These are phyloP conservation scores for Dryas drummondii DNA, from an alignment of 306 rosid genomes.

Conservation along the genomic window DNA sequence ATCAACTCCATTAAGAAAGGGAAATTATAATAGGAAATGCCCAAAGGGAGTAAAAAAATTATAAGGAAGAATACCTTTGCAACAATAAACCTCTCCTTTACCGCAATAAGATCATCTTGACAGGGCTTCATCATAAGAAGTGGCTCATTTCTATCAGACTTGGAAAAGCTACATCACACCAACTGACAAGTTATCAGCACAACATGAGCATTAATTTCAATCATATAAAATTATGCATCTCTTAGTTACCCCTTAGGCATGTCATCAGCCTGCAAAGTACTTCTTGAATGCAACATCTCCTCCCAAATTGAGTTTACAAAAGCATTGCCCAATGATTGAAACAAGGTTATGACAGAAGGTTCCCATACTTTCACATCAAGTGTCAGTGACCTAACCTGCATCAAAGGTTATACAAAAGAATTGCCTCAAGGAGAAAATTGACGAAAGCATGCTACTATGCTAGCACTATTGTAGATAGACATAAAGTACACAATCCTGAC, in stretches of 20 bases:
- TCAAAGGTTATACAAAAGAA: slow-evolving; percentile 29
- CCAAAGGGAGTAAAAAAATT: slow-evolving; percentile 19
- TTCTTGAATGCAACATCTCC: slow-evolving; percentile 50
- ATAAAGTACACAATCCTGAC: too few relatives aligned
- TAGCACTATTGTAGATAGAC: too few relatives aligned
- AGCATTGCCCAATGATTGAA: slow-evolving; percentile 64
- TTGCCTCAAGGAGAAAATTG: slow-evolving; percentile 20
- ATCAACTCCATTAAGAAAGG: background rate
- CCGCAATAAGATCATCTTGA: slow-evolving; percentile 55
- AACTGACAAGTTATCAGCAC: slow-evolving; percentile 29
- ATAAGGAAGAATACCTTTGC: slow-evolving; percentile 53
- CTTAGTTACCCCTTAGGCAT: slow-evolving; percentile 41
- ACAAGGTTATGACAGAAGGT: slow-evolving; percentile 53
- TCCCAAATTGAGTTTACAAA: slow-evolving; percentile 79
- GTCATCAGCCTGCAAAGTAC: slow-evolving; percentile 39
- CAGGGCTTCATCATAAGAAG: slow-evolving; percentile 51
- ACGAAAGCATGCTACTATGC: background rate
- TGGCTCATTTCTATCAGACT: slow-evolving; percentile 34
- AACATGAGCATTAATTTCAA: slow-evolving; percentile 10
- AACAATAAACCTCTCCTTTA: slow-evolving; percentile 69
- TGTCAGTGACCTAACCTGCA: slow-evolving; percentile 77
- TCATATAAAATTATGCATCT: slow-evolving; percentile 20
- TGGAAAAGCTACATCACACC: slow-evolving; percentile 44
- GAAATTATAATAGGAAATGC: slow-evolving; percentile 2
- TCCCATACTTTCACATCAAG: slow-evolving; percentile 93